Conservation (phyloP, 768 basidiomycete genomes). For the Boletellus ananiceps region DNA sequence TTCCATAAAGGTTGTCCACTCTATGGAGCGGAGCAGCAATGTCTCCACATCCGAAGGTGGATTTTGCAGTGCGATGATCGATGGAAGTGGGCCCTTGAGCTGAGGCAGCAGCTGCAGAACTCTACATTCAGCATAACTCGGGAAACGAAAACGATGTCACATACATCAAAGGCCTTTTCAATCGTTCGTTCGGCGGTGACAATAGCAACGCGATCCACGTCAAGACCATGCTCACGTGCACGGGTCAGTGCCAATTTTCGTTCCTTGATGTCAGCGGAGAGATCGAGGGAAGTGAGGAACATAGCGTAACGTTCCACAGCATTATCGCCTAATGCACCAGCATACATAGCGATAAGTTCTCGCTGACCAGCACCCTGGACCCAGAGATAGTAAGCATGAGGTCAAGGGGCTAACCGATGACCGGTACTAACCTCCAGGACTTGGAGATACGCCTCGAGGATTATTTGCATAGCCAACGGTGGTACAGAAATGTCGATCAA, state of each 20-base stretch:
- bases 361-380: conserved; percentile 67
- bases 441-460: conserved; percentile 84
- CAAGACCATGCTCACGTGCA: conserved; percentile 80
- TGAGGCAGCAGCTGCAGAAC: conserved; percentile 45
- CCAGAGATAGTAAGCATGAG: not conserved
- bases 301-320: conserved; percentile 89
- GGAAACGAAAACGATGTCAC: conserved; percentile 12
- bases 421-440: conserved; percentile 66
- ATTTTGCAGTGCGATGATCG: conserved; percentile 52
- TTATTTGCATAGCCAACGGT: conserved; percentile 67
- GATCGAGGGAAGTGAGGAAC: conserved; percentile 77
- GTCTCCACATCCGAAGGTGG: conserved; percentile 54
- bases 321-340: conserved; percentile 83
- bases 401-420: not conserved
- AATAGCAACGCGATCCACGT: conserved; percentile 74
- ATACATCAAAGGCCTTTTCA: conserved; percentile 62
- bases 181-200: conserved; percentile 77
- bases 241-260: conserved; percentile 66
- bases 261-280: conserved; percentile 58
- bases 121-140: conserved; percentile 7
- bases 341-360: conserved; percentile 90
- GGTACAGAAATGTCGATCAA: conserved; percentile 76
- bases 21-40: conserved; percentile 78
- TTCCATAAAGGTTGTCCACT: conserved; percentile 84
- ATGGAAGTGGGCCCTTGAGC: conserved; percentile 55